phyloP scores from a whole-genome alignment of 805 yeast species.

The Cyberlindnera petersonii region DNA sequence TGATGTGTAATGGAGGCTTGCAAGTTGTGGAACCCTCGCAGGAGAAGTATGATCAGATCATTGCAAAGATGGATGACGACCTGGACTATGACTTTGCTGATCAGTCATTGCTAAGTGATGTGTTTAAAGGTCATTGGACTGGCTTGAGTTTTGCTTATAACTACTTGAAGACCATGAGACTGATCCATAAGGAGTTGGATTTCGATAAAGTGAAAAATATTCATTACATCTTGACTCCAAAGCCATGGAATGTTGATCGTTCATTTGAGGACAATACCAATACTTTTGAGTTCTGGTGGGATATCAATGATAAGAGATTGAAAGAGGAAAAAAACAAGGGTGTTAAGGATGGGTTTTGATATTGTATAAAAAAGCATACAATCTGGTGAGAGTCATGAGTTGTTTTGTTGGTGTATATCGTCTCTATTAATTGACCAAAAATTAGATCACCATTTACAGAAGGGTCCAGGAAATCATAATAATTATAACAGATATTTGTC shows the following conservation, averaged over 20 bases:
- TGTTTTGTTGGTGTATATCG: no score
- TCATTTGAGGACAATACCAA: slow-evolving; percentile 37
- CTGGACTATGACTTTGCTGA: slow-evolving; percentile 51
- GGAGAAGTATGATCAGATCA: slow-evolving; percentile 37
- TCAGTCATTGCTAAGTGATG: slow-evolving; percentile 52
- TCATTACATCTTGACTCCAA: slow-evolving; percentile 55
- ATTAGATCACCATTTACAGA: no score
- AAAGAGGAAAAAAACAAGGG: slow-evolving; percentile 12
- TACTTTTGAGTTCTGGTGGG: slow-evolving; percentile 51
- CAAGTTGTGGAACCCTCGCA: slow-evolving; percentile 44
- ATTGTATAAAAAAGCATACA: no score
- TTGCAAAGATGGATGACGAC: slow-evolving; percentile 37
- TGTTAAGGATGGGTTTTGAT: slow-evolving; percentile 16
- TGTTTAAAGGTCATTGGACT: slow-evolving; percentile 47
- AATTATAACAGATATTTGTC: no score
- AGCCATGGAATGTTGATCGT: slow-evolving; percentile 51
- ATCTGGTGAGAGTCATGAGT: no score
- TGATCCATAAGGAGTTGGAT: slow-evolving; percentile 46
- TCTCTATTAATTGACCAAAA: no score
- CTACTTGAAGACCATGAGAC: slow-evolving; percentile 49
- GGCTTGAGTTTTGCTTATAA: slow-evolving; percentile 51
- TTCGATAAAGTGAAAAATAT: slow-evolving; percentile 47
- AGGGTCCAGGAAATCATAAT: no score
- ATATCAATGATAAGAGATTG: slow-evolving; percentile 37
- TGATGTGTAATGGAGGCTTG: slow-evolving; percentile 58